phyloP scores from a whole-genome alignment of 345 rosid genomes.

The Bruguiera sexangula region DNA sequence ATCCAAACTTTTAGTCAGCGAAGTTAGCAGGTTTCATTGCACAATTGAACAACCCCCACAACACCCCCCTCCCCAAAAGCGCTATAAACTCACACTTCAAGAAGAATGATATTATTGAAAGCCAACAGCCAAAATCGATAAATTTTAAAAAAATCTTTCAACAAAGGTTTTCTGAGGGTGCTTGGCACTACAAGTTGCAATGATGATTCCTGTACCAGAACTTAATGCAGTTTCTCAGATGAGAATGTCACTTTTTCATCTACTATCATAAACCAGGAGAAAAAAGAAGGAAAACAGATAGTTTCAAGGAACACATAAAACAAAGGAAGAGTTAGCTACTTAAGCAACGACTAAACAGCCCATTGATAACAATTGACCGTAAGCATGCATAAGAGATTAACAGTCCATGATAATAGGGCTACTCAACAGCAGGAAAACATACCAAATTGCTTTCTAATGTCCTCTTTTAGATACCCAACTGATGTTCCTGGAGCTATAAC shows the following conservation, averaged over 20 bases:
- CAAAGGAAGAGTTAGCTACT: not conserved
- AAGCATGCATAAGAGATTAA: not conserved
- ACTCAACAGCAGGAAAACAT: slow-evolving; percentile 13
- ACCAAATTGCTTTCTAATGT: slow-evolving; percentile 54
- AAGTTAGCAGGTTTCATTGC: too few species aligned
- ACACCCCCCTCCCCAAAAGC: too few species aligned
- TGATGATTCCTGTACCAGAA: not conserved
- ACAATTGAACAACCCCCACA: too few species aligned
- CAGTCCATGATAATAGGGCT: not conserved
- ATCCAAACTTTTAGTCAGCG: not conserved
- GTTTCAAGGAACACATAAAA: not conserved
- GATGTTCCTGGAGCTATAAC: slow-evolving; percentile 79
- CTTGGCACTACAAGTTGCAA: not conserved
- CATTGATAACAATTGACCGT: not conserved
- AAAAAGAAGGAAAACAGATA: too few species aligned
- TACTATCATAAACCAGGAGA: not conserved
- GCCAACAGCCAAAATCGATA: too few species aligned
- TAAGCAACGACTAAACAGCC: slow-evolving; percentile 5
- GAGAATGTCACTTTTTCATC: not conserved
- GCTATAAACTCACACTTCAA: too few species aligned
- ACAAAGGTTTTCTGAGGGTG: too few species aligned
- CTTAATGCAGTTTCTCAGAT: not conserved
- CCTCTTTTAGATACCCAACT: slow-evolving; percentile 58
- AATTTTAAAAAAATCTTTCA: too few species aligned
- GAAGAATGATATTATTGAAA: too few species aligned